Evolutionary conservation across 495 filamentous ascomycete genomes (phyloP).

Genomic region (Lasiosphaeria hispida): DNA sequence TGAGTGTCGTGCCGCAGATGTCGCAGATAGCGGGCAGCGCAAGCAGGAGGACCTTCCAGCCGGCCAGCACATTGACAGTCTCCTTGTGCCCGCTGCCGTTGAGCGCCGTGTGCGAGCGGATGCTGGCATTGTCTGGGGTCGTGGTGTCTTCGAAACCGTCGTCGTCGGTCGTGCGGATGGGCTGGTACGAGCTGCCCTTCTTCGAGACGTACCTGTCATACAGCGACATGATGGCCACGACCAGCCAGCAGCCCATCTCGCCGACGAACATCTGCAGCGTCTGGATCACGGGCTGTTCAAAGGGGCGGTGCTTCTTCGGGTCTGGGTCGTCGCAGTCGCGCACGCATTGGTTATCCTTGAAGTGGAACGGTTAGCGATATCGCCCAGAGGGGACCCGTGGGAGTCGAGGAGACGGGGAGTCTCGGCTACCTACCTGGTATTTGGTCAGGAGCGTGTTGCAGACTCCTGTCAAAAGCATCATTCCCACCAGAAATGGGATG

Average conservation of each 20-base stretch:
- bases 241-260: constrained; percentile 88
- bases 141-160: constrained; percentile 23
- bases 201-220: constrained; percentile 56
- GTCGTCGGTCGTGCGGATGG: constrained; percentile 46
- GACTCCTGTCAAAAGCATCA: constrained; percentile 88
- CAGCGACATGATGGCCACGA: constrained; percentile 65
- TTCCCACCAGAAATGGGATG: constrained; percentile 79
- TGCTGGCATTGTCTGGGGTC: constrained; percentile 41
- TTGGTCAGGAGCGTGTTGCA: constrained; percentile 98
- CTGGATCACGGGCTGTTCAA: constrained; percentile 95
- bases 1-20: constrained; percentile 90
- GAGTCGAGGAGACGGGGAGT: not conserved
- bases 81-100: constrained; percentile 38
- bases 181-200: constrained; percentile 60
- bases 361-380: not conserved
- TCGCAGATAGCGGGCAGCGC: constrained; percentile 90
- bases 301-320: constrained; percentile 62
- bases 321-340: constrained; percentile 77
- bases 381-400: not conserved
- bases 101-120: constrained; percentile 46
- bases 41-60: constrained; percentile 72
- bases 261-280: constrained; percentile 94
- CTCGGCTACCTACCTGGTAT: constrained; percentile 65
- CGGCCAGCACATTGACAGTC: constrained; percentile 55
- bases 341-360: constrained; percentile 88